Percentiles rank a stretch among this genome's conserved stretches.
Evolutionary conservation across 208 protist genomes (phyloP).

Genomic region (Lotmaria passim): DNA sequence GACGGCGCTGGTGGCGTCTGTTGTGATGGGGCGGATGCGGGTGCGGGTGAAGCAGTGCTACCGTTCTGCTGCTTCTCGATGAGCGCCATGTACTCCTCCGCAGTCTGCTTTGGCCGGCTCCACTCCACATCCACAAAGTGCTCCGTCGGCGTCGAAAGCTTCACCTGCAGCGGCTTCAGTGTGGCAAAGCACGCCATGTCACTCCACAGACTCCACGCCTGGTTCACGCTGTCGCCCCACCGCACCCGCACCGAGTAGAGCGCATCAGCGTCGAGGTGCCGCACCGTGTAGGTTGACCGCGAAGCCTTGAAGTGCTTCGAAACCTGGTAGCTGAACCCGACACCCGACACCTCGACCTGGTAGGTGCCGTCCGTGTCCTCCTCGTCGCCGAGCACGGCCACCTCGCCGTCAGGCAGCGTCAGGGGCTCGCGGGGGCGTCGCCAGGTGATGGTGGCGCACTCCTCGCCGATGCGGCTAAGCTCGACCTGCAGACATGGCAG

Average conservation of each 20-base stretch:
- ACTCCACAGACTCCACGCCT: constrained; percentile 79
- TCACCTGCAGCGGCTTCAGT: constrained; percentile 74
- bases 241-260: constrained; percentile 83
- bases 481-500: constrained; percentile 74
- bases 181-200: constrained; percentile 78
- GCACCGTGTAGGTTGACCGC: constrained; percentile 67
- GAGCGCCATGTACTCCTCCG: constrained; percentile 61
- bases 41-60: background rate
- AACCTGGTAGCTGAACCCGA: constrained; percentile 67
- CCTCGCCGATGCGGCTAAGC: constrained; percentile 79
- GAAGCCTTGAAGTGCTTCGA: constrained; percentile 80
- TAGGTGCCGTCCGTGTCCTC: constrained; percentile 53
- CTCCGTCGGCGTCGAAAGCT: constrained; percentile 56
- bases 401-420: constrained; percentile 64
- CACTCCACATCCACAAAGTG: constrained; percentile 85
- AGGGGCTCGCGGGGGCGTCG: constrained; percentile 54
- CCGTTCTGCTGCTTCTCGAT: constrained; percentile 35
- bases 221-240: constrained; percentile 51
- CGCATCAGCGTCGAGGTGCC: constrained; percentile 78
- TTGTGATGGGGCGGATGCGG: background rate
- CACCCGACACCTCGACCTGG: constrained; percentile 83
- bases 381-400: constrained; percentile 54
- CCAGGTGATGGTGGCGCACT: constrained; percentile 79
- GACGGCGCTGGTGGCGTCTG: background rate
- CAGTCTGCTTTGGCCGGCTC: constrained; percentile 66